Percentiles rank a stretch among this genome's conserved stretches.
Evolutionary conservation across 106 monocot genomes (phyloP).

Genomic region (Ottelia alismoides): DNA sequence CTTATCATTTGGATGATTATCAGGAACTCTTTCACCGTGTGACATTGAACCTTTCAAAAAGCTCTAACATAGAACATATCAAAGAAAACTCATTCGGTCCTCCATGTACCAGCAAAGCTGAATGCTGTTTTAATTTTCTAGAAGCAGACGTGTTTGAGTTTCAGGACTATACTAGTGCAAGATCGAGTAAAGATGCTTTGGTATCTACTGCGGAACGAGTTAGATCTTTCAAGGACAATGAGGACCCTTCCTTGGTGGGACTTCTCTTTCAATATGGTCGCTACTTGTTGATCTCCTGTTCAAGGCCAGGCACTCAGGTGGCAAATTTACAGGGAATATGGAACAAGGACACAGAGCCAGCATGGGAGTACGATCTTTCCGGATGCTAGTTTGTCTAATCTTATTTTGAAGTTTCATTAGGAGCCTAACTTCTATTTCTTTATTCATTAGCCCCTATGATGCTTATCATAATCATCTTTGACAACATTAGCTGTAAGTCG

Average conservation of each 20-base stretch:
- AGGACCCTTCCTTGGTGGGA: slow-evolving; percentile 84
- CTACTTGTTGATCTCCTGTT: slow-evolving; percentile 87
- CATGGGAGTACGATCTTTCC: slow-evolving; percentile 99
- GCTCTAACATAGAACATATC: slow-evolving; percentile 3
- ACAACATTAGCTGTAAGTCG: too few relatives aligned
- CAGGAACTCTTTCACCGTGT: slow-evolving; percentile 76
- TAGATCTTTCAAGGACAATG: slow-evolving; percentile 61
- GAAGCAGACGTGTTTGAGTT: background rate
- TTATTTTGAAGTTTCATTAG: too few relatives aligned
- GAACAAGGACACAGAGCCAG: slow-evolving; percentile 63
- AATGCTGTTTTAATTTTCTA: too few relatives aligned
- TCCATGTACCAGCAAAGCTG: background rate
- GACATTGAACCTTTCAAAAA: slow-evolving; percentile 50
- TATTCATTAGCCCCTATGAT: too few relatives aligned
- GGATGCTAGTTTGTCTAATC: too few relatives aligned
- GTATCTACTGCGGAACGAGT: slow-evolving; percentile 83
- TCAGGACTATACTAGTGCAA: background rate
- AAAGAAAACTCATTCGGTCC: background rate
- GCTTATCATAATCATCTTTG: too few relatives aligned
- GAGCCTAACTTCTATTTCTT: too few relatives aligned
- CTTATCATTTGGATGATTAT: slow-evolving; percentile 85
- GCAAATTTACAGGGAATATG: slow-evolving; percentile 97
- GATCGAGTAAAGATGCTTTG: slow-evolving; percentile 1
- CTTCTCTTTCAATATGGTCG: slow-evolving; percentile 94
- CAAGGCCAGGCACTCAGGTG: slow-evolving; percentile 80